Evolutionary conservation across 192 early-diverging fungal species (phyloP), one percentile per base, ranked within the genome.

Genomic region (Phlyctochytrium planicorne): DNA sequence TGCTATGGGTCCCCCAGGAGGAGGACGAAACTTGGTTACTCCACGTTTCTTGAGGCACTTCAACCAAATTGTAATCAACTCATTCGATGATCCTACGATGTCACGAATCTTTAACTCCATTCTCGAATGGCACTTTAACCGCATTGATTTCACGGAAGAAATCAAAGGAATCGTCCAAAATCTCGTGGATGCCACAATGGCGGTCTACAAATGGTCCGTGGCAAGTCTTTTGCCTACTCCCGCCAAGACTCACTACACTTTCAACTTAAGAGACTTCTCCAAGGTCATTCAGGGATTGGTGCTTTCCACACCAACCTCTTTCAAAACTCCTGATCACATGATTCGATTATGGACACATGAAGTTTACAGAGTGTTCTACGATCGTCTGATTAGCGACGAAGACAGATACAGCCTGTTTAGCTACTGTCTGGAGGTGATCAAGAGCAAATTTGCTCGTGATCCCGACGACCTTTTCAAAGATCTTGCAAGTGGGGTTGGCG

Each of bases 211-310:
- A 60, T 85, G 83, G 77, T 75, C 74, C 0, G 75, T 82, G 1
- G 75, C 68, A 16, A 88, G 85, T 63, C 72, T 88, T 65, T 71
- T 88, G 12, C 86, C 86, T 14, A 87, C 86, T 3, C 86, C 86
- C 1, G 86, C 86, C 17, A 88, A 88, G 60, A 86, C 82, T 3
- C 86, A 88, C 64, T 88, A 88, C 65, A 87, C 82, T 4, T 88
- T 88, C 72, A 88, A 88, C 61, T 73, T 88, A 20, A 72, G 86
- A 32, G 86, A 88, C 72, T 84, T 88, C 63, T 68, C 80, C 1
- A 67, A 76, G 35, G 83, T 88, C 10, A 80, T 88, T 16, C 81
- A 88, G 69, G 86, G 86, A 47, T 34, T 88, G n/a, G 70, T 82
- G 2, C 77, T 83, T 1, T 79, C 84, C 24, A 72, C 74, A 23